Percentiles rank a stretch among this genome's conserved stretches.
Evolutionary conservation across 2,329 filamentous ascomycete genomes (phyloP).

Genomic region (Aspergillus tubingensis): DNA sequence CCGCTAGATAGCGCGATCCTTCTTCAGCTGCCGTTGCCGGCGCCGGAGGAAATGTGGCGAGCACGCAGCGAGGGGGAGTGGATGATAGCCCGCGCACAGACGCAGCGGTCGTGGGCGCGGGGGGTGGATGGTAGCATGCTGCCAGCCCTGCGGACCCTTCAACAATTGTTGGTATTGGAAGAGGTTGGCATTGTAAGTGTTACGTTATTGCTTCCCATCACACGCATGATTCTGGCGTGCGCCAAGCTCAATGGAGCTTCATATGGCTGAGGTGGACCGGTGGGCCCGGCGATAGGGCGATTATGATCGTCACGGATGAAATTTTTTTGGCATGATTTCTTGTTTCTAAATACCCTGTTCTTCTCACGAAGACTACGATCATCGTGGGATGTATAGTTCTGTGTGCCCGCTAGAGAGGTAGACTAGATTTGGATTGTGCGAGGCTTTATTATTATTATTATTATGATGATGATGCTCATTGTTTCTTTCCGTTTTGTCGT

Average conservation of each 20-base stretch:
- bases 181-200: conserved; percentile 9
- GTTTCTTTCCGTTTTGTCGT: too few species aligned
- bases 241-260: conserved; percentile 8
- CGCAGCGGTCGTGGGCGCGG: conserved; percentile 2
- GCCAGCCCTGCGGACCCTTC: conserved; percentile 11
- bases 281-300: background rate
- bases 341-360: background rate
- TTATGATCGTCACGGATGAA: background rate
- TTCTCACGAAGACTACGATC: background rate
- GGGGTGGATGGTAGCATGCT: conserved; percentile 4
- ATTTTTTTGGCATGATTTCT: background rate
- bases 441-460: background rate
- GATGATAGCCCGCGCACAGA: conserved; percentile 2
- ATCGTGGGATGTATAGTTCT: background rate
- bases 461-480: too few species aligned
- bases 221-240: conserved; percentile 18
- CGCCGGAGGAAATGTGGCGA: conserved; percentile 21
- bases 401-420: background rate
- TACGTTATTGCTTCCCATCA: conserved; percentile 15
- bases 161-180: conserved; percentile 10
- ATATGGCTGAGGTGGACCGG: background rate
- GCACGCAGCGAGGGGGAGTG: conserved; percentile 21
- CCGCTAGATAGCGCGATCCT: conserved; percentile 18
- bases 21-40: conserved; percentile 16
- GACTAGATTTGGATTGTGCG: background rate